Evolutionary conservation across 2,329 filamentous ascomycete species (phyloP).

Genomic region (Blastomyces silverae): DNA sequence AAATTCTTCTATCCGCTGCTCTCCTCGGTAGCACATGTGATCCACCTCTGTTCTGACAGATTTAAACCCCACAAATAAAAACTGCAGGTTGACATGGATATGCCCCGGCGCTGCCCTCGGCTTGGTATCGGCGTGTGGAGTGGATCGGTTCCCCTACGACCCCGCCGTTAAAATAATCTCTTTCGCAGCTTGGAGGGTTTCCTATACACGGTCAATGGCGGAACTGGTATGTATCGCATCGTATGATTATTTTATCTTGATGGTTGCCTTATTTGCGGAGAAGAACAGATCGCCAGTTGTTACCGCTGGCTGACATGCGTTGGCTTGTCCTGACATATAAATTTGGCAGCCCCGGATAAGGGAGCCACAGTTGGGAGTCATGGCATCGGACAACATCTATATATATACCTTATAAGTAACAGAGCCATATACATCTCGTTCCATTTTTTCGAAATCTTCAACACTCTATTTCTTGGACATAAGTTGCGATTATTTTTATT

Average conservation of each 20-base stretch:
- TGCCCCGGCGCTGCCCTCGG: not conserved
- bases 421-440: not conserved
- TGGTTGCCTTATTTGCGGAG: conserved; percentile 1
- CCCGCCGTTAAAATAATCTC: not conserved
- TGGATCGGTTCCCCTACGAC: conserved; percentile 5
- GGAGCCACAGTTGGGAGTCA: not conserved
- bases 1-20: not conserved
- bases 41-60: conserved; percentile 1
- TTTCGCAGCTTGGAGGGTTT: not conserved
- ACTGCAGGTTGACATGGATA: not conserved
- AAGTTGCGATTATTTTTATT: not conserved
- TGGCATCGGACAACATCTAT: not conserved
- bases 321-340: not conserved
- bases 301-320: not conserved
- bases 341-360: not conserved
- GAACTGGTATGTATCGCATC: conserved; percentile 4
- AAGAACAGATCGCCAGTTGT: not conserved
- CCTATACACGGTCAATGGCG: not conserved
- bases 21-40: conserved; percentile 8
- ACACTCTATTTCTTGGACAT: no score
- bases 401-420: not conserved
- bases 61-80: not conserved
- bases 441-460: not conserved
- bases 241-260: not conserved
- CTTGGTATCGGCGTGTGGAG: conserved; percentile 5